phyloP scores from a whole-genome alignment of 768 basidiomycete genomes.

The Mycena indigotica region DNA sequence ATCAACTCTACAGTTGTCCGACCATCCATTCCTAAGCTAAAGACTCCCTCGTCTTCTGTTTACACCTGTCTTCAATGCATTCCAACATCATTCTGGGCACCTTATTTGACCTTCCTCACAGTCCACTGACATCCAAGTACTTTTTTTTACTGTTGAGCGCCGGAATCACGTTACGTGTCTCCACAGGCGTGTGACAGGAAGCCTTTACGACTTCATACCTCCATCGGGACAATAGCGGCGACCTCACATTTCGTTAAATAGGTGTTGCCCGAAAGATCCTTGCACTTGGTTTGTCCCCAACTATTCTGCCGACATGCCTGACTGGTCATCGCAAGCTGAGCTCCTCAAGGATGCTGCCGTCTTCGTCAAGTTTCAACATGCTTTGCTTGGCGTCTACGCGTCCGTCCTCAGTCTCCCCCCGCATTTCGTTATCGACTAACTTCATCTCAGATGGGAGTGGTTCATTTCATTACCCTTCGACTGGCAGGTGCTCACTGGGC shows the following conservation, averaged over 20 bases:
- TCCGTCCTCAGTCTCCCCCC: conserved; percentile 28
- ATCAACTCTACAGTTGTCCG: too few relatives aligned
- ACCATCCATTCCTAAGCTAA: too few relatives aligned
- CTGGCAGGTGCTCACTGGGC: conserved; percentile 43
- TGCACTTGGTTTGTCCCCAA: conserved; percentile 2
- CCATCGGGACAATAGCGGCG: not conserved
- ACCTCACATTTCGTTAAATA: not conserved
- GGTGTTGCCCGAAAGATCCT: not conserved
- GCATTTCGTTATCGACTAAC: conserved; percentile 1
- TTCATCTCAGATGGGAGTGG: conserved; percentile 65
- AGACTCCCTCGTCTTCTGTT: too few relatives aligned
- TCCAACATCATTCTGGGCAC: too few relatives aligned
- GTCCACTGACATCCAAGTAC: too few relatives aligned
- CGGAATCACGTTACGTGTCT: not conserved
- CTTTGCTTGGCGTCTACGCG: conserved; percentile 59
- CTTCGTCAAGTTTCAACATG: conserved; percentile 58
- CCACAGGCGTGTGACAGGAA: too few relatives aligned
- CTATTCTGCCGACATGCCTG: conserved; percentile 41
- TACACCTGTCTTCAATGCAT: too few relatives aligned
- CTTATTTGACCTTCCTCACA: too few relatives aligned
- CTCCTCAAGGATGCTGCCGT: conserved; percentile 46
- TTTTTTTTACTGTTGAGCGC: not conserved
- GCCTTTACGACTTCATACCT: too few relatives aligned
- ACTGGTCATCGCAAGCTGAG: conserved; percentile 57
- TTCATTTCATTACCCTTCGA: conserved; percentile 52